A percentile compares a stretch with the other conserved stretches of the same genome.
phyloP scores from a whole-genome alignment of 768 basidiomycete genomes.

The Naematelia encephala region DNA sequence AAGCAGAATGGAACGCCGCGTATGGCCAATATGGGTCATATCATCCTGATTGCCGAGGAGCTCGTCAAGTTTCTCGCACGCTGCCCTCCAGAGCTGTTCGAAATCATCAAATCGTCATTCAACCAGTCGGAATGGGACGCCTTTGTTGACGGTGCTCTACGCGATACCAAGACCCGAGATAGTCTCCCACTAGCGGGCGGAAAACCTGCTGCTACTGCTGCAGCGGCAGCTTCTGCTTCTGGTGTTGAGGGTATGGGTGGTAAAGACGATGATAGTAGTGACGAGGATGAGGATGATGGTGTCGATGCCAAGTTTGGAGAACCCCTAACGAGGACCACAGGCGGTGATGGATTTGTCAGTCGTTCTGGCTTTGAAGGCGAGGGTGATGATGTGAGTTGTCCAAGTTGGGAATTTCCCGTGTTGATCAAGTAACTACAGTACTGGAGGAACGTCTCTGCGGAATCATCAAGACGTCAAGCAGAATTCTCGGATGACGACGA shows the following conservation, averaged over 20 bases:
- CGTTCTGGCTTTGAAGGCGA: constrained; percentile 20
- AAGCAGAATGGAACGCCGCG: constrained; percentile 58
- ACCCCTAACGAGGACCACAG: constrained; percentile 33
- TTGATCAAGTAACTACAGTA: constrained; percentile 16
- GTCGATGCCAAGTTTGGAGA: constrained; percentile 35
- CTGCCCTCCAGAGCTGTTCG: constrained; percentile 74
- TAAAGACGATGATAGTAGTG: constrained; percentile 32
- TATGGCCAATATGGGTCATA: constrained; percentile 94
- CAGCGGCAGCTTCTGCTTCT: constrained; percentile 2
- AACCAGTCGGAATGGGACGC: constrained; percentile 81
- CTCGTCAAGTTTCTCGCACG: constrained; percentile 83
- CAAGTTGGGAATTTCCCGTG: constrained; percentile 2
- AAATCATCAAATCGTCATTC: constrained; percentile 63
- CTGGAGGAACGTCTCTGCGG: constrained; percentile 28
- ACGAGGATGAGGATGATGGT: constrained; percentile 31
- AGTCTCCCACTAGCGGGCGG: constrained; percentile 72
- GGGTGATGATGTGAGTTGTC: constrained; percentile 28
- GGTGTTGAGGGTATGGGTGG: constrained; percentile 2
- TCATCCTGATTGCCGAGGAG: constrained; percentile 91
- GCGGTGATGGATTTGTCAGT: constrained; percentile 30
- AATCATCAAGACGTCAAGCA: constrained; percentile 23
- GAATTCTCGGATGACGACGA: constrained; percentile 44
- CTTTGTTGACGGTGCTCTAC: constrained; percentile 79
- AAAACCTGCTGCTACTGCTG: constrained; percentile 18
- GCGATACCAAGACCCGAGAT: constrained; percentile 81